Evolutionary conservation across 2,329 filamentous ascomycete genomes (phyloP).

Genomic region (Diaporthe velutina): DNA sequence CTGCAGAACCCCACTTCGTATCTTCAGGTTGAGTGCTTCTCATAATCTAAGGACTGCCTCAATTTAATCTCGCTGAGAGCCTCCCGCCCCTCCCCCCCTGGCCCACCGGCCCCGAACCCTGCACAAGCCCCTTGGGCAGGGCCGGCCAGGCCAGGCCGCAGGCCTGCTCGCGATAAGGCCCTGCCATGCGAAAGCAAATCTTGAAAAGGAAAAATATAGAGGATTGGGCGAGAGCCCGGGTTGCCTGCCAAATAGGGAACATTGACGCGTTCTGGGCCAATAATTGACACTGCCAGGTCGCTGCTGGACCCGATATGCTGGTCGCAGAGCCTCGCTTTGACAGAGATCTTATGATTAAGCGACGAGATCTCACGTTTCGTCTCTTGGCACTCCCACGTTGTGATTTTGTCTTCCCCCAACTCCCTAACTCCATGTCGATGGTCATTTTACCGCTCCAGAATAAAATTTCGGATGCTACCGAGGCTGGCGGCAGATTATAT

Average conservation of each 20-base stretch:
- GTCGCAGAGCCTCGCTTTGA: constrained; percentile 5
- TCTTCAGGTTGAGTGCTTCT: constrained; percentile 24
- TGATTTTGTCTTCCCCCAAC: constrained; percentile 19
- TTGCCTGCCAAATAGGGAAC: constrained; percentile 16
- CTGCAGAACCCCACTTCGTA: constrained; percentile 28
- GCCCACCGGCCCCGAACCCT: constrained; percentile 7
- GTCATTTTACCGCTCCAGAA: constrained; percentile 21
- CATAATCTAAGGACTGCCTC: constrained; percentile 30
- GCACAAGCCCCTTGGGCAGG: constrained; percentile 9
- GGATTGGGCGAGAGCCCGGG: background rate
- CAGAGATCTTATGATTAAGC: constrained; percentile 36
- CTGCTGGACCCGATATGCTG: constrained; percentile 23
- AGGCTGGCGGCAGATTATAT: constrained; percentile 23
- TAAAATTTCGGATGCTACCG: constrained; percentile 28
- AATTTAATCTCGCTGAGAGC: constrained; percentile 32
- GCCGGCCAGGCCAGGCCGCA: background rate
- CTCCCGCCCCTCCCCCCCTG: background rate
- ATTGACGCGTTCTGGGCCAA: constrained; percentile 24
- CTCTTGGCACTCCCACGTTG: constrained; percentile 29
- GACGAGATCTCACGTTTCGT: constrained; percentile 31
- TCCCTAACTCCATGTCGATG: constrained; percentile 19
- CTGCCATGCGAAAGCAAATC: constrained; percentile 10
- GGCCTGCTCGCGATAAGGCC: constrained; percentile 12
- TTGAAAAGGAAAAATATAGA: background rate
- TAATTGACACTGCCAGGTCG: background rate